Conservation (phyloP, 306 rosid genomes). For the Corylus avellana region DNA sequence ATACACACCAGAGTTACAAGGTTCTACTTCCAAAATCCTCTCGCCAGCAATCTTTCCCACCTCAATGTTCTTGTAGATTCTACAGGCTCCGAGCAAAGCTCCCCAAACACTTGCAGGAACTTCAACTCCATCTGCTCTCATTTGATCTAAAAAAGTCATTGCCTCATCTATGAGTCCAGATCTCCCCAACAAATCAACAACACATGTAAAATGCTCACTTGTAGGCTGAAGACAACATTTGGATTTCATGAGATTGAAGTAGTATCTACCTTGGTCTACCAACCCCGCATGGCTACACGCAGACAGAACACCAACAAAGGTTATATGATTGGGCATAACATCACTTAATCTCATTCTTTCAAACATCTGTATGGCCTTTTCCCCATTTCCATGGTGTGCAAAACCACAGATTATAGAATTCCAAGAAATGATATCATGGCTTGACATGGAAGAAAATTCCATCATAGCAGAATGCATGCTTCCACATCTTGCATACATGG, state of each 20-base stretch:
- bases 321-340: constrained; percentile 43
- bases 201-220: constrained; percentile 50
- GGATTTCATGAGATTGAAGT: constrained; percentile 40
- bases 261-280: constrained; percentile 41
- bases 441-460: constrained; percentile 44
- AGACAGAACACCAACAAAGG: constrained; percentile 55
- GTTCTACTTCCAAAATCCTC: constrained; percentile 45
- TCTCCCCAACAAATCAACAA: constrained; percentile 55
- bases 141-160: constrained; percentile 31
- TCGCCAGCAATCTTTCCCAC: constrained; percentile 45
- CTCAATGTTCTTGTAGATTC: constrained; percentile 51
- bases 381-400: constrained; percentile 50
- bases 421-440: constrained; percentile 50
- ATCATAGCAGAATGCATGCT: constrained; percentile 44
- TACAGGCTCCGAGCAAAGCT: constrained; percentile 59
- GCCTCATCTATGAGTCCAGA: constrained; percentile 59
- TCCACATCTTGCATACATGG: constrained; percentile 68
- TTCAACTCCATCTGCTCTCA: constrained; percentile 43
- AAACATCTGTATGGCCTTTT: constrained; percentile 47
- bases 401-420: constrained; percentile 55
- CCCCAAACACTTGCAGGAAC: constrained; percentile 59
- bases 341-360: constrained; percentile 41
- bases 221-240: constrained; percentile 39
- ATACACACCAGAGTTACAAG: constrained; percentile 54
- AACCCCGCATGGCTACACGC: constrained; percentile 59